A percentile compares a stretch with the other conserved stretches of the same genome.
Evolutionary conservation across 1,139 yeast species (phyloP).

Genomic region (Taphrina deformans): DNA sequence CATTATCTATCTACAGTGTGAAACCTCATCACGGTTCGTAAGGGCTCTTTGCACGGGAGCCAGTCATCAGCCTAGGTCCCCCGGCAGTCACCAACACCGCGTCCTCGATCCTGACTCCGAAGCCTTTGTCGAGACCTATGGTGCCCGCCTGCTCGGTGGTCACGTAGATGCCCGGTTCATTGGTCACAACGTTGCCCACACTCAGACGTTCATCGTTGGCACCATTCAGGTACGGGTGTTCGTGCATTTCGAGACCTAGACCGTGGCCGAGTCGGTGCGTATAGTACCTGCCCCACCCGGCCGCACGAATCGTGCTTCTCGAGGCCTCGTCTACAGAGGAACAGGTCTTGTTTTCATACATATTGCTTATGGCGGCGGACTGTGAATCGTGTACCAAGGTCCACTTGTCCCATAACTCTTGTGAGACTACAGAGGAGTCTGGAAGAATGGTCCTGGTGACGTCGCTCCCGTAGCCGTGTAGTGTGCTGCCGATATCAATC

Average conservation of each 20-base stretch:
- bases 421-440: background rate
- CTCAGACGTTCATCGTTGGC: constrained; percentile 13
- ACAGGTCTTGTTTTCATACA: constrained; percentile 6
- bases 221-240: constrained; percentile 31
- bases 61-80: constrained; percentile 51
- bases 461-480: constrained; percentile 32
- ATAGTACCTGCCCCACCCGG: constrained; percentile 25
- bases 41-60: constrained; percentile 27
- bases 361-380: constrained; percentile 3
- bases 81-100: constrained; percentile 72
- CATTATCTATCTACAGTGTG: background rate
- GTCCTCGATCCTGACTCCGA: constrained; percentile 77
- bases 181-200: constrained; percentile 61
- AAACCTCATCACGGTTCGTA: constrained; percentile 16
- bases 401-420: constrained; percentile 5
- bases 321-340: constrained; percentile 29
- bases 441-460: constrained; percentile 32
- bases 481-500: constrained; percentile 25
- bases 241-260: constrained; percentile 34
- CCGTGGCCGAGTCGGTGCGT: constrained; percentile 35
- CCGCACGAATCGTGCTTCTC: constrained; percentile 3
- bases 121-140: constrained; percentile 54
- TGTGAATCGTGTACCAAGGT: constrained; percentile 20
- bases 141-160: constrained; percentile 50
- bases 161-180: constrained; percentile 92